Percentiles rank a stretch among this genome's conserved stretches.
phyloP scores from a whole-genome alignment of 768 basidiomycete genomes.

The Podaxis mareebaensis region DNA sequence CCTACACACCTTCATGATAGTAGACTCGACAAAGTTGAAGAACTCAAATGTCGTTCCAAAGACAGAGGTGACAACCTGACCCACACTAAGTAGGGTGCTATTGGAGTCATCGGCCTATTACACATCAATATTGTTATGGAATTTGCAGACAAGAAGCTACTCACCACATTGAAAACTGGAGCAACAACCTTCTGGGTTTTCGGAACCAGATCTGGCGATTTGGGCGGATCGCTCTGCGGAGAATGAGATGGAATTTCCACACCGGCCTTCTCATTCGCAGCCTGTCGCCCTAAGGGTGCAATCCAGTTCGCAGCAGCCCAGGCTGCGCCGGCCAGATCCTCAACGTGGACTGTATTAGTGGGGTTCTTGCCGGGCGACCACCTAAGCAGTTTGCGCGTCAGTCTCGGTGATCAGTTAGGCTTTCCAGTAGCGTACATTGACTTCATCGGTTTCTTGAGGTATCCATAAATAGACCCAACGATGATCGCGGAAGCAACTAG shows the following conservation, averaged over 20 bases:
- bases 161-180: constrained; percentile 81
- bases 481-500: constrained; percentile 72
- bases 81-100: constrained; percentile 66
- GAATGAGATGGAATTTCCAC: constrained; percentile 47
- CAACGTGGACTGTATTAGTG: constrained; percentile 74
- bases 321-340: constrained; percentile 75
- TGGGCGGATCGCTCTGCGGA: constrained; percentile 74
- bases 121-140: constrained; percentile 9
- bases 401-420: constrained; percentile 9
- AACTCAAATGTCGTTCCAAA: constrained; percentile 85
- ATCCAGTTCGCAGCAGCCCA: constrained; percentile 85
- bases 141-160: constrained; percentile 19
- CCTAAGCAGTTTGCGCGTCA: constrained; percentile 37
- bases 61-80: constrained; percentile 63
- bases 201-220: constrained; percentile 62
- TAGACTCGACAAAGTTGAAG: constrained; percentile 67
- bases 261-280: constrained; percentile 67
- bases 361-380: constrained; percentile 81
- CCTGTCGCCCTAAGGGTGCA: constrained; percentile 54
- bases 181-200: constrained; percentile 61
- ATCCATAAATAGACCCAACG: constrained; percentile 78
- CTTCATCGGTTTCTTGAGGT: constrained; percentile 84
- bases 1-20: constrained; percentile 61
- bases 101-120: constrained; percentile 74
- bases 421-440: constrained; percentile 55